These are phyloP conservation scores for Plasmodium reichenowi DNA, from an alignment of 169 alveolate species.

Conservation along the genomic window DNA sequence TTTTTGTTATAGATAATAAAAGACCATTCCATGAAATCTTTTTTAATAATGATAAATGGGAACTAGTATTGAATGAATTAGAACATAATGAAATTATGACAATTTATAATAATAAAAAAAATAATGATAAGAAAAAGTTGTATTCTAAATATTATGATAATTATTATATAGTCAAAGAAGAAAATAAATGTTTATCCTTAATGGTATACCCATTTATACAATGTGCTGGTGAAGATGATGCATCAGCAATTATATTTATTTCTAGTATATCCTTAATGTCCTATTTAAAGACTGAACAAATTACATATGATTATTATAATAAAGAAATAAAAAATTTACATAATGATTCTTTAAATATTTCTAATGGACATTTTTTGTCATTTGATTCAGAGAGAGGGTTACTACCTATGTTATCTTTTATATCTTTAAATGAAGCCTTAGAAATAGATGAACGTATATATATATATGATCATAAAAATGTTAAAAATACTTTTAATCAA, in stretches of 20 bases:
- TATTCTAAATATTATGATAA: neutral
- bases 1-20: constrained; percentile 59
- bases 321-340: constrained; percentile 47
- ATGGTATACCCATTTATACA: constrained; percentile 55
- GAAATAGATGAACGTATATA: constrained; percentile 67
- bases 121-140: neutral
- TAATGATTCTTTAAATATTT: constrained; percentile 39
- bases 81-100: constrained; percentile 38
- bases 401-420: constrained; percentile 56
- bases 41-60: constrained; percentile 39
- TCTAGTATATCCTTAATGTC: constrained; percentile 51
- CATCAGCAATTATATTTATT: constrained; percentile 47
- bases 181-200: constrained; percentile 45
- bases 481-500: constrained; percentile 40
- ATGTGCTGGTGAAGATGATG: constrained; percentile 59
- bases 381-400: constrained; percentile 52
- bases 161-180: constrained; percentile 40
- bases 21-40: constrained; percentile 57
- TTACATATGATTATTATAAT: constrained; percentile 54
- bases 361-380: constrained; percentile 30
- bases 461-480: constrained; percentile 65
- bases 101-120: constrained; percentile 2
- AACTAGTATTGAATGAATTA: constrained; percentile 29
- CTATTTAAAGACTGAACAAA: constrained; percentile 41
- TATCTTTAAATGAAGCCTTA: constrained; percentile 40